Evolutionary conservation across 2,329 filamentous ascomycete species (phyloP).

Genomic region (Fusarium coicis): DNA sequence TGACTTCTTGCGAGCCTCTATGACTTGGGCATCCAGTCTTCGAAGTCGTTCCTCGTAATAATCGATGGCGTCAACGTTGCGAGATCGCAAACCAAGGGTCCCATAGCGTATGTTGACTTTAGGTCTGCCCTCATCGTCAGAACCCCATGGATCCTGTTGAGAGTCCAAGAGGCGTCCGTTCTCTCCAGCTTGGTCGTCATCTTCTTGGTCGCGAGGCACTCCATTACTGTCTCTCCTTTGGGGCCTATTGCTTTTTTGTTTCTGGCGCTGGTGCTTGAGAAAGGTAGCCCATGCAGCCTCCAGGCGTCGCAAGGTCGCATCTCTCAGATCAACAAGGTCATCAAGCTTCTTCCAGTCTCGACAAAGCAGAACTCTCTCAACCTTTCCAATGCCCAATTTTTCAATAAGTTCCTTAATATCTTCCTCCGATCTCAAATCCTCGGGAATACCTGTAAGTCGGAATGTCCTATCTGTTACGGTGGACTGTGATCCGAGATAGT

Average conservation of each 20-base stretch:
- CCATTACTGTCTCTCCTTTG: constrained; percentile 15
- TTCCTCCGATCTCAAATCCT: constrained; percentile 80
- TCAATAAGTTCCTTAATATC: constrained; percentile 90
- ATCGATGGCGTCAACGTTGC: constrained; percentile 88
- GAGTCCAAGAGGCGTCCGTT: constrained; percentile 69
- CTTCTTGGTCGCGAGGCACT: constrained; percentile 44
- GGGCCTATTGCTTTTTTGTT: background rate
- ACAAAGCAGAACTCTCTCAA: constrained; percentile 88
- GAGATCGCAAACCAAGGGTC: constrained; percentile 75
- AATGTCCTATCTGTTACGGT: constrained; percentile 98
- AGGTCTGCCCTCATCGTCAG: constrained; percentile 65
- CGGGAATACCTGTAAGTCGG: constrained; percentile 87
- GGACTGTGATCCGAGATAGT: constrained; percentile 91
- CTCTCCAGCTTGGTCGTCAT: constrained; percentile 62
- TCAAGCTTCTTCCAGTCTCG: constrained; percentile 89
- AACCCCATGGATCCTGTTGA: constrained; percentile 46
- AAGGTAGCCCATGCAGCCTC: constrained; percentile 87
- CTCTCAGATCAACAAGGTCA: constrained; percentile 74
- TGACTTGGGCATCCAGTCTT: constrained; percentile 79
- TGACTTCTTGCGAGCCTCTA: constrained; percentile 74
- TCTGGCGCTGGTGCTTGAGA: constrained; percentile 40
- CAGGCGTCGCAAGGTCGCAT: constrained; percentile 73
- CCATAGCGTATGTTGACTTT: constrained; percentile 83
- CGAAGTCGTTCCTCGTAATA: constrained; percentile 91
- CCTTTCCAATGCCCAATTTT: constrained; percentile 86